Evolutionary conservation across 257 asterid species (phyloP).

Genomic region (Solanum corneliomulleri): DNA sequence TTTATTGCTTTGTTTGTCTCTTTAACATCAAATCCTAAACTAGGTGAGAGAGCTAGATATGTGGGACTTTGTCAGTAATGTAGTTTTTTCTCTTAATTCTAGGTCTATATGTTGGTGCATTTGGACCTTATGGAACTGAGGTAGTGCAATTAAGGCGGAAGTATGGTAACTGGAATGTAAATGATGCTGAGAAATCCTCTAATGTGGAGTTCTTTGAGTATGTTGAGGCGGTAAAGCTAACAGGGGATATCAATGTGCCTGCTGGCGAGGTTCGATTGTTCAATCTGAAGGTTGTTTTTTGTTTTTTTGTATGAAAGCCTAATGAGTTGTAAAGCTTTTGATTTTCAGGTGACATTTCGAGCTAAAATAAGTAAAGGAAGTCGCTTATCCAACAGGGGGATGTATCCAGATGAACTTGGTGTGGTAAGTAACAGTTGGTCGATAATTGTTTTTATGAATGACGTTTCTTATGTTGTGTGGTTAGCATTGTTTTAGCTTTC

Average conservation of each 20-base stretch:
- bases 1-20: background rate
- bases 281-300: background rate
- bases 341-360: conserved; percentile 77
- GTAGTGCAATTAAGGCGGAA: conserved; percentile 86
- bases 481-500: background rate
- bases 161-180: conserved; percentile 78
- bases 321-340: background rate
- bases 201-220: conserved; percentile 90
- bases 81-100: conserved; percentile 10
- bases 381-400: conserved; percentile 57
- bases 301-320: background rate
- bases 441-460: background rate
- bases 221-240: conserved; percentile 93
- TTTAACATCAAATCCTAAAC: background rate
- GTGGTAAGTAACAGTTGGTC: conserved; percentile 42
- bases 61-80: background rate
- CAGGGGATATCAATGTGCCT: conserved; percentile 94
- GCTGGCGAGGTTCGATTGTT: conserved; percentile 69
- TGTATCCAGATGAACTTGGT: conserved; percentile 84
- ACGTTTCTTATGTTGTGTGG: background rate
- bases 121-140: conserved; percentile 96
- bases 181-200: conserved; percentile 38
- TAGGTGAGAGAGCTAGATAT: background rate
- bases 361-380: conserved; percentile 69
- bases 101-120: conserved; percentile 94